Percentiles rank a stretch among this genome's conserved stretches.
Conservation (phyloP, 371 early-diverging fungal genomes). For the Rhizopus sp. region DNA sequence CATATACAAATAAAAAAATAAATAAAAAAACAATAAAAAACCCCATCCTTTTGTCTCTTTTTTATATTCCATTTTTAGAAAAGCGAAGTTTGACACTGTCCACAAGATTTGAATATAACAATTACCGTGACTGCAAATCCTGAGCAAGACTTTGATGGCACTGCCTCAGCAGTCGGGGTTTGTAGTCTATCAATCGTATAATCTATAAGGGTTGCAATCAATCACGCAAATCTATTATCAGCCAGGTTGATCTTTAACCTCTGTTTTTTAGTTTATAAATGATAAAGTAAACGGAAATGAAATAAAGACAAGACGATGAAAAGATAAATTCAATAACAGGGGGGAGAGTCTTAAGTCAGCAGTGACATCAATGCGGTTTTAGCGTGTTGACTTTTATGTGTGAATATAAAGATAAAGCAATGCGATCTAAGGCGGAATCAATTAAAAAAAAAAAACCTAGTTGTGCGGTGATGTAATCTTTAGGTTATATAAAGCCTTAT, state of each 20-base stretch:
- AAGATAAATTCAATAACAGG: too few species aligned
- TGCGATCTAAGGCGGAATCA: conserved; percentile 20
- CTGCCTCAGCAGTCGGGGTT: conserved; percentile 1
- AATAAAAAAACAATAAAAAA: too few species aligned
- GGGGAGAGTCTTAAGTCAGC: neutral
- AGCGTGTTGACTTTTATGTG: neutral
- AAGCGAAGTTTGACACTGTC: too few species aligned
- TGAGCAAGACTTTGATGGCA: neutral
- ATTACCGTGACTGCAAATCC: too few species aligned
- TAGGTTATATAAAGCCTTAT: conserved; percentile 15
- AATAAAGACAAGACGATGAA: neutral
- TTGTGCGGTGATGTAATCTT: conserved; percentile 9
- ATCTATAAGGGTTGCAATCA: conserved; percentile 2
- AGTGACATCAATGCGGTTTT: neutral
- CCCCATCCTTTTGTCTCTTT: too few species aligned
- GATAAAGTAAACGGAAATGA: neutral
- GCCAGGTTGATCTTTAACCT: neutral
- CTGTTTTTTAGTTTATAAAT: neutral
- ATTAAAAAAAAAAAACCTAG: conserved; percentile 3
- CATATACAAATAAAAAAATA: too few species aligned
- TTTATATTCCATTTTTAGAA: too few species aligned
- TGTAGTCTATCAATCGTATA: neutral
- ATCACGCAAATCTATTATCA: conserved; percentile 3
- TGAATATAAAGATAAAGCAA: neutral
- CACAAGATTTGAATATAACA: too few species aligned